Evolutionary conservation across 345 rosid genomes (phyloP), one percentile per base, ranked within the genome.

Genomic region (Chamaenerion angustifolium): DNA sequence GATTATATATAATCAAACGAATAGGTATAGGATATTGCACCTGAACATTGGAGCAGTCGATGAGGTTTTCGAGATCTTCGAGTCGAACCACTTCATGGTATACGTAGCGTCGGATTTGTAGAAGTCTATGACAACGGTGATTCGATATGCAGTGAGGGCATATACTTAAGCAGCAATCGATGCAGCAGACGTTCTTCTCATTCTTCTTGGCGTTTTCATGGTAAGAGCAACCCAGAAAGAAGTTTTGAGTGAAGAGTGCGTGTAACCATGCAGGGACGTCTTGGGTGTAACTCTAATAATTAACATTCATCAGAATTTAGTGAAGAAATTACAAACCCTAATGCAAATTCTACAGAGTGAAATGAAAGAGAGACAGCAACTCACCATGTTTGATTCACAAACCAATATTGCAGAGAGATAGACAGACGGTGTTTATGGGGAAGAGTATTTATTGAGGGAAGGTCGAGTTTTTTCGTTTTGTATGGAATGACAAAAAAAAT

Each of bases 31-130:
- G n/a, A n/a, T n/a, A n/a, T n/a, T n/a, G n/a, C n/a, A 78, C 88
- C 62, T 81, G 88, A 67, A 81, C 79, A 23, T 47, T 60, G 41
- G 77, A 63, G 47, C 81, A 81, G 61, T 81, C 76, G 37, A 81
- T 62, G 35, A 81, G 51, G 46, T 73, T 77, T 31, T 69, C 71
- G 35, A 76, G 74, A 55, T 81, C 83, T 12, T 55, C 69, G 43
- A 81, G 35, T 51, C 81, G 50, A 0, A 80, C 40, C 3, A 80
- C 83, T 51, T 80, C 83, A 21, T 80, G 73, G 54, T 80, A 80
- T 11, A 80, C 88, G 40, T 80, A 80, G 46, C 88, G 70, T 37
- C 88, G 60, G 59, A 80, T 63, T 77, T 80, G 76, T 16, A 71
- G 57, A 48, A 63, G 68, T 25, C 62, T 63, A 54, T 72, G 76